A percentile compares a stretch with the other conserved stretches of the same genome.
Conservation (phyloP, 768 basidiomycete species). For the Termitomyces sp. region DNA sequence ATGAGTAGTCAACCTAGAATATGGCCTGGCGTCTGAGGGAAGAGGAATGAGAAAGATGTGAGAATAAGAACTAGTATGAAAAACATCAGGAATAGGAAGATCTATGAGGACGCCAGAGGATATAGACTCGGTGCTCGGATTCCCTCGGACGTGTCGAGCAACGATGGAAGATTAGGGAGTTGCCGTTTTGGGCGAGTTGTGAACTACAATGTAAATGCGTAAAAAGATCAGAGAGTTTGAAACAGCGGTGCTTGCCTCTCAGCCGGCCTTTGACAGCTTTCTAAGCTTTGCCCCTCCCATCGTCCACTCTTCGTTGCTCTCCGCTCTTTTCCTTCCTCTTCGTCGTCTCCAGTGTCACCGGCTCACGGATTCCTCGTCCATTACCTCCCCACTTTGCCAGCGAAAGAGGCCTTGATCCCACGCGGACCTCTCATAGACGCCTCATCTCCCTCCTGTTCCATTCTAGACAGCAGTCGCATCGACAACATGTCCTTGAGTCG, state of each 20-base stretch:
- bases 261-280: conserved; percentile 18
- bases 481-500: conserved; percentile 66
- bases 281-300: conserved; percentile 15
- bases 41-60: conserved; percentile 2
- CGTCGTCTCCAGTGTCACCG: neutral
- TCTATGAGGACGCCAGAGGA: conserved; percentile 4
- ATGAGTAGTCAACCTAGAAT: conserved; percentile 3
- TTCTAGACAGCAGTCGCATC: neutral
- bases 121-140: neutral
- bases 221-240: conserved; percentile 27
- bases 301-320: conserved; percentile 11
- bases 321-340: conserved; percentile 13
- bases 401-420: conserved; percentile 24
- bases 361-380: conserved; percentile 9
- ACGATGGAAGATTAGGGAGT: conserved; percentile 12
- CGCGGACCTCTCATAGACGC: conserved; percentile 22
- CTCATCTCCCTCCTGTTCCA: conserved; percentile 6
- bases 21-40: neutral
- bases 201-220: conserved; percentile 27
- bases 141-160: conserved; percentile 8
- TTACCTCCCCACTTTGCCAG: conserved; percentile 5
- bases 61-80: conserved; percentile 14
- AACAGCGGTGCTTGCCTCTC: conserved; percentile 22
- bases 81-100: conserved; percentile 18
- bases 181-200: conserved; percentile 22